phyloP scores from a whole-genome alignment of 2,329 filamentous ascomycete species.

The Pezicula carpinea region DNA sequence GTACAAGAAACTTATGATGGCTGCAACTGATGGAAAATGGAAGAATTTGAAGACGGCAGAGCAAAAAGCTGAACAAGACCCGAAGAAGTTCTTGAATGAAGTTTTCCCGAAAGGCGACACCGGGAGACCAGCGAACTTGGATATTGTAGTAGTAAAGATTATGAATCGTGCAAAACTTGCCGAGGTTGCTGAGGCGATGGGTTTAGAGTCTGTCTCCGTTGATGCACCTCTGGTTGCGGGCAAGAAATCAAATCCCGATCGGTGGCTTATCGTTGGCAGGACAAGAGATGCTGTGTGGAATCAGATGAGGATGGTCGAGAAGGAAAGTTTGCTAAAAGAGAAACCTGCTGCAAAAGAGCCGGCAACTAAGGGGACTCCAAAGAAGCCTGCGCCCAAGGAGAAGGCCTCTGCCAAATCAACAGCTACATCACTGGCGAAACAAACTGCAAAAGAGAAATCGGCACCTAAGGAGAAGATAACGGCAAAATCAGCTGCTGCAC shows the following conservation, averaged over 20 bases:
- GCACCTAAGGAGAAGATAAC: not conserved
- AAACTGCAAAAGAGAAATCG: not conserved
- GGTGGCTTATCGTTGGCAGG: conserved; percentile 13
- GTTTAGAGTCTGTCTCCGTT: conserved; percentile 9
- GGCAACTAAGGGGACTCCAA: not conserved
- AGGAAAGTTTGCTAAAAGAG: not conserved
- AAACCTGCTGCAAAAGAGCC: conserved; percentile 4
- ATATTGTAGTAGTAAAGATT: conserved; percentile 13
- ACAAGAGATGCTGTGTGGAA: conserved; percentile 14
- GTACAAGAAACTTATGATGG: conserved; percentile 9
- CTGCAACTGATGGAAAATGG: conserved; percentile 6
- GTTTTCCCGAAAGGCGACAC: conserved; percentile 11
- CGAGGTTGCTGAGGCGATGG: conserved; percentile 6
- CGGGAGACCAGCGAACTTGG: conserved; percentile 12
- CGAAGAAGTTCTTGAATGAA: conserved; percentile 8
- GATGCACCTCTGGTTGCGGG: conserved; percentile 9
- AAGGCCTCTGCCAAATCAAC: not conserved
- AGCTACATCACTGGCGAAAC: no score
- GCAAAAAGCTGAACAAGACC: conserved; percentile 10
- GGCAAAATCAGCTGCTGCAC: not conserved
- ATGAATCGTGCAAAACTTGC: conserved; percentile 1
- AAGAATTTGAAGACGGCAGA: conserved; percentile 8
- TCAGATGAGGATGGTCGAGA: conserved; percentile 13
- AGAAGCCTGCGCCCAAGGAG: not conserved
- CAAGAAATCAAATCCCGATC: conserved; percentile 9